phyloP scores from a whole-genome alignment of 176 grass and related monocot genomes.

The Triticum aestivum region DNA sequence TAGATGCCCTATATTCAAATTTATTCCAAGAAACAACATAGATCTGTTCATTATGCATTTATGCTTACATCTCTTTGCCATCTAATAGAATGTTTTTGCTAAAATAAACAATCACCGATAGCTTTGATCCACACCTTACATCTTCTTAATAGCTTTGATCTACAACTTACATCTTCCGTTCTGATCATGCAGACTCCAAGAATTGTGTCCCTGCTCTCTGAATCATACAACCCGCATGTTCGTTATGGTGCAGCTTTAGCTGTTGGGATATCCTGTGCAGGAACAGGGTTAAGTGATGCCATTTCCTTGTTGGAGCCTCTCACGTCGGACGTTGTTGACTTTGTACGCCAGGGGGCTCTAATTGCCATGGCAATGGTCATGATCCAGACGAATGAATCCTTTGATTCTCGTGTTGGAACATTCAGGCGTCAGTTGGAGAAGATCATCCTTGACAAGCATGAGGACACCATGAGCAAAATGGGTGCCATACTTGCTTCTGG shows the following conservation, averaged over 20 bases:
- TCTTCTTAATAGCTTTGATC: background rate
- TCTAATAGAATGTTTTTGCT: background rate
- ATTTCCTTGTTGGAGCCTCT: constrained; percentile 99
- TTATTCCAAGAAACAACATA: background rate
- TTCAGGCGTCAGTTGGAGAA: constrained; percentile 98
- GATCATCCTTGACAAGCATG: constrained; percentile 99
- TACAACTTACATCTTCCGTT: constrained; percentile 9
- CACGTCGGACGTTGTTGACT: constrained; percentile 98
- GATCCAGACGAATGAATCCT: constrained; percentile 98
- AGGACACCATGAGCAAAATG: constrained; percentile 99
- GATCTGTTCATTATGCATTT: background rate
- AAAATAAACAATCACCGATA: background rate
- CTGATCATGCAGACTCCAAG: constrained; percentile 84
- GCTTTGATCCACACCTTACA: constrained; percentile 6
- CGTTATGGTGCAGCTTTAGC: constrained; percentile 99
- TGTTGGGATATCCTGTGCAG: constrained; percentile 97
- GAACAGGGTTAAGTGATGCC: constrained; percentile 89
- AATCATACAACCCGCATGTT: constrained; percentile 99
- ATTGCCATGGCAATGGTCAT: constrained; percentile 99
- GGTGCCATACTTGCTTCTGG: constrained; percentile 97
- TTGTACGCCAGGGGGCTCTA: constrained; percentile 94
- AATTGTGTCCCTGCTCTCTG: constrained; percentile 95
- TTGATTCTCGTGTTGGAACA: constrained; percentile 82
- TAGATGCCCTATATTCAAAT: background rate
- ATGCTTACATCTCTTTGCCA: background rate